These are phyloP conservation scores for Hypoxylon sp. DNA, from an alignment of 2,329 filamentous ascomycete species.

Conservation along the genomic window DNA sequence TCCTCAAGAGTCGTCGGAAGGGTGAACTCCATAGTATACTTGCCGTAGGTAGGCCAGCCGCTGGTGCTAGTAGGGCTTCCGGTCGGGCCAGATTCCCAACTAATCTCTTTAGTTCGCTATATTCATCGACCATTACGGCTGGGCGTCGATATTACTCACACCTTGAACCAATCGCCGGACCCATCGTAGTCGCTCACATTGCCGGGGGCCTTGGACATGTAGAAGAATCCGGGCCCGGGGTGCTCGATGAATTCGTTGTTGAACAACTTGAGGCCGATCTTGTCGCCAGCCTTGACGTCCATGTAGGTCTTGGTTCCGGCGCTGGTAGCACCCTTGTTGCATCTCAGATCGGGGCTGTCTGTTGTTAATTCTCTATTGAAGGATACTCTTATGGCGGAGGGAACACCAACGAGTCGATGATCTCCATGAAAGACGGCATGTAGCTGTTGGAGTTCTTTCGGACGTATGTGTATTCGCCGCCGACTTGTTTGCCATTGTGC, in stretches of 20 bases:
- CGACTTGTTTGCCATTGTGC: constrained; percentile 61
- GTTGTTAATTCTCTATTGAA: constrained; percentile 16
- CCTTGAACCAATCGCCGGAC: constrained; percentile 61
- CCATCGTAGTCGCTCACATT: constrained; percentile 62
- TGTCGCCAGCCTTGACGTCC: constrained; percentile 63
- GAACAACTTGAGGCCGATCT: constrained; percentile 66
- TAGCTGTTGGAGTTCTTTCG: constrained; percentile 61
- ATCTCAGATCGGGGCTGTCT: constrained; percentile 57
- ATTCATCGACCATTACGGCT: neutral
- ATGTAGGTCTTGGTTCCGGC: constrained; percentile 60
- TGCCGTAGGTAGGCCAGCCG: constrained; percentile 56
- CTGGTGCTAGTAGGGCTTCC: constrained; percentile 48
- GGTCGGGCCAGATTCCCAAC: constrained; percentile 53
- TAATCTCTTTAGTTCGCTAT: constrained; percentile 25
- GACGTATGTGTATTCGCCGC: constrained; percentile 64
- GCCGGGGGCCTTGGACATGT: constrained; percentile 62
- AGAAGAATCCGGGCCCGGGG: constrained; percentile 60
- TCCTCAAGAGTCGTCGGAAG: constrained; percentile 59
- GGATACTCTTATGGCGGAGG: neutral
- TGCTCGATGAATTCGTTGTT: constrained; percentile 65
- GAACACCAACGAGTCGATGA: constrained; percentile 52
- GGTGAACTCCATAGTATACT: constrained; percentile 60
- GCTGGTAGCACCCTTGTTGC: constrained; percentile 60
- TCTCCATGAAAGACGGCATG: constrained; percentile 57
- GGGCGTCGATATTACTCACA: constrained; percentile 48